Percentiles rank a stretch among this genome's conserved stretches.
phyloP scores from a whole-genome alignment of 1,284 basidiomycete species.

The Naganishia liquefaciens region DNA sequence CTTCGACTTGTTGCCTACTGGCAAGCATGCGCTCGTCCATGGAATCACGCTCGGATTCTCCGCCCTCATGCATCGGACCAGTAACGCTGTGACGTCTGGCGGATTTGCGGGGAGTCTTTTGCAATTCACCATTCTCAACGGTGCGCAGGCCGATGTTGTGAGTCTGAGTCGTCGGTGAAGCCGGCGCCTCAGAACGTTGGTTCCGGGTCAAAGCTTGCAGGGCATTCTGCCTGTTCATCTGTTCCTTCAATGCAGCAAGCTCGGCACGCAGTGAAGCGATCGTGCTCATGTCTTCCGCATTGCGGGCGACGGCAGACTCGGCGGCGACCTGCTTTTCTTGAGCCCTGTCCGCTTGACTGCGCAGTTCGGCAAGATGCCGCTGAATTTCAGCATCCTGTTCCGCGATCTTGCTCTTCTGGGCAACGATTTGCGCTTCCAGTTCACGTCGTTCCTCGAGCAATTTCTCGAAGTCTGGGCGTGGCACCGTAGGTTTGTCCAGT shows the following conservation, averaged over 20 bases:
- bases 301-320: constrained; percentile 57
- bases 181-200: constrained; percentile 61
- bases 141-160: constrained; percentile 41
- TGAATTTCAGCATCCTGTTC: constrained; percentile 85
- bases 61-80: constrained; percentile 69
- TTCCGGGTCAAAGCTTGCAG: constrained; percentile 74
- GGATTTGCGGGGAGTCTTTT: constrained; percentile 43
- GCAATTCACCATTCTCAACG: constrained; percentile 48
- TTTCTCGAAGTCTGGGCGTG: constrained; percentile 73
- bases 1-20: constrained; percentile 69
- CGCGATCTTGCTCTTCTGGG: constrained; percentile 64
- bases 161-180: constrained; percentile 66
- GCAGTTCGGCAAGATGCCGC: constrained; percentile 75
- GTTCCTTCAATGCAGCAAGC: constrained; percentile 86
- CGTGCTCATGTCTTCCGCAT: constrained; percentile 77
- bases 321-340: constrained; percentile 69
- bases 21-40: constrained; percentile 74
- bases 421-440: constrained; percentile 78
- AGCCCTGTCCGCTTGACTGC: constrained; percentile 62
- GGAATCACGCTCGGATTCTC: constrained; percentile 65
- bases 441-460: constrained; percentile 75
- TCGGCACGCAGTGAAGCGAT: constrained; percentile 88
- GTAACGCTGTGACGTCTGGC: constrained; percentile 77
- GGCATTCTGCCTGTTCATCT: constrained; percentile 90
- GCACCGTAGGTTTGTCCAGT: constrained; percentile 71